Percentiles rank a stretch among this genome's conserved stretches.
Conservation (phyloP, 345 rosid genomes). For the Eucalyptus tenuipes region DNA sequence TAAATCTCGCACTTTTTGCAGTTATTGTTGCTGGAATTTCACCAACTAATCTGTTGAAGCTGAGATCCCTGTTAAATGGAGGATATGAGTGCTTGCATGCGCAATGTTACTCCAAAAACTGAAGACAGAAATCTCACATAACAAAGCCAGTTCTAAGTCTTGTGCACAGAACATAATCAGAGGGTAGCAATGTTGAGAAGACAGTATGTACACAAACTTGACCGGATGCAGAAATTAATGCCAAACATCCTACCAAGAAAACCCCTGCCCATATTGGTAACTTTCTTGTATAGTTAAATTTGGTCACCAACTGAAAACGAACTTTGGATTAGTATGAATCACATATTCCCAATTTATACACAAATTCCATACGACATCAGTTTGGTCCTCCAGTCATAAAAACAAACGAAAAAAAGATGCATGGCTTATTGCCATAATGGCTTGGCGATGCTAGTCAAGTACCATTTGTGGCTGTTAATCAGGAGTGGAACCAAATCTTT, state of each 20-base stretch:
- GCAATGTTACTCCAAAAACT: background rate
- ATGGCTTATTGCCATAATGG: background rate
- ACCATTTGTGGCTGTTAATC: background rate
- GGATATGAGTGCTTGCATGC: background rate
- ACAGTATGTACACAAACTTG: background rate
- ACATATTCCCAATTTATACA: background rate
- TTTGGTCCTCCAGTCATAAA: background rate
- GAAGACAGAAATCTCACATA: background rate
- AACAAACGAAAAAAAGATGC: background rate
- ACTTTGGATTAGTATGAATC: background rate
- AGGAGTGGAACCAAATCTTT: background rate
- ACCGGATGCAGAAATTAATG: background rate
- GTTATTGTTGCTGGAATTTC: constrained; percentile 18
- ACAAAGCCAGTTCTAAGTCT: background rate
- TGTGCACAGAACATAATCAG: background rate
- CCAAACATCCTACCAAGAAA: background rate
- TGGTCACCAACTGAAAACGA: background rate
- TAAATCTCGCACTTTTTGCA: constrained; percentile 14
- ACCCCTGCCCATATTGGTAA: background rate
- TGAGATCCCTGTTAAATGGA: constrained; percentile 39
- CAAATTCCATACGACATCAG: background rate
- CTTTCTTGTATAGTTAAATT: background rate
- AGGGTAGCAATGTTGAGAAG: background rate
- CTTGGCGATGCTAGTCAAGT: background rate
- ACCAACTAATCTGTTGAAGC: constrained; percentile 50